Evolutionary conservation across 75 land plant species (phyloP), one percentile per base, ranked within the genome.

Genomic region (Larix kaempferi): DNA sequence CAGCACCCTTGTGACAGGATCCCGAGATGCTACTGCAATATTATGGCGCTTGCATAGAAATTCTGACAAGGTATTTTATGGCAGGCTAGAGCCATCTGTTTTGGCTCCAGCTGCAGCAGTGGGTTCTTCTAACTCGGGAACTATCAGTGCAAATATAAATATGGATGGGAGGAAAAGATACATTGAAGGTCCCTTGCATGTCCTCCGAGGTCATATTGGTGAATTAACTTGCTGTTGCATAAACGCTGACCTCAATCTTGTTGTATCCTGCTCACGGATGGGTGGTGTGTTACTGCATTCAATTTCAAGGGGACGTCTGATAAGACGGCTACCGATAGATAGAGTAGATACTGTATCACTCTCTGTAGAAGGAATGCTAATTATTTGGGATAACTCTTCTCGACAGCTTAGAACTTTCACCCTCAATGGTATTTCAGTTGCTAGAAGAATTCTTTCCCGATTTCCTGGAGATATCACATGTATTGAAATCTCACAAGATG

Each of bases 111-210:
- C 83, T 21, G 71, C 89, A 67, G 57, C 77, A 52, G 80, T 79
- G 57, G 78, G 73, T 62, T 85, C 78, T 54, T 82, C 67, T 80
- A 14, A 78, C 2, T 79, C 85, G 74, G 80, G 74, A 37, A 76
- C 54, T 62, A 67, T 15, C 3, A 76, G 74, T 78, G 33, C 77
- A 41, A 85, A 57, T 59, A 79, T 41, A 39, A 63, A 81, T 39
- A 72, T 83, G n/a, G 93, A 89, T 17, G 86, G 79, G 69, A 80
- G 79, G 73, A 87, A 81, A 57, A 85, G 83, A 8, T 88, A 89
- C 11, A 91, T 98, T 57, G 96, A 93, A 84, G 98, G 98, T 37
- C 98, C 98, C 54, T 73, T 97, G 74, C 89, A 87, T 84, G 96
- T 98, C 77, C 86, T 98, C n/a, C 78, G 98, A 74, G 99, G 99